These are phyloP conservation scores for Cutaneotrichosporon curvatum DNA, from an alignment of 1,284 basidiomycete genomes.

Conservation along the genomic window DNA sequence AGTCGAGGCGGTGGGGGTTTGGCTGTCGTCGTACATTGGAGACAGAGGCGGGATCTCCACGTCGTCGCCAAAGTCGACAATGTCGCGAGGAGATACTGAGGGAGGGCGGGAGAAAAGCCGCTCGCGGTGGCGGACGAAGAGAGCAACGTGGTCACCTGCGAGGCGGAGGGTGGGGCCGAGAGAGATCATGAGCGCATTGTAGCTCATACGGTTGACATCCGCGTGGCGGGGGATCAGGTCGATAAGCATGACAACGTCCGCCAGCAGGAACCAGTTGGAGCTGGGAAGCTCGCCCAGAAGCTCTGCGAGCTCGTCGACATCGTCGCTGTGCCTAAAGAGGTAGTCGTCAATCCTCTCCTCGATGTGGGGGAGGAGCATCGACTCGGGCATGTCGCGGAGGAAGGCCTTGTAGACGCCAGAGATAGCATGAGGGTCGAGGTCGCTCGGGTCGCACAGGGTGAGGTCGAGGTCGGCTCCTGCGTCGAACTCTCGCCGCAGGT, in stretches of 20 bases:
- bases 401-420: conserved; percentile 59
- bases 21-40: conserved; percentile 11
- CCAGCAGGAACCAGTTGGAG: conserved; percentile 45
- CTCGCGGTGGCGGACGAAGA: conserved; percentile 28
- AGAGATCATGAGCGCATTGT: conserved; percentile 38
- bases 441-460: conserved; percentile 62
- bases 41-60: conserved; percentile 17
- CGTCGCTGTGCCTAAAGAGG: conserved; percentile 3
- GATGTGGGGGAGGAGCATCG: conserved; percentile 64
- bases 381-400: conserved; percentile 59
- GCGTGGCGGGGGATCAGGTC: conserved; percentile 36
- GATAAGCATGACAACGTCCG: conserved; percentile 41
- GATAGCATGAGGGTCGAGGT: conserved; percentile 85
- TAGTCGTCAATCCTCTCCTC: conserved; percentile 62
- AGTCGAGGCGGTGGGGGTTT: background rate
- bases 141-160: conserved; percentile 28
- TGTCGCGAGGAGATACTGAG: conserved; percentile 19
- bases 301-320: conserved; percentile 19
- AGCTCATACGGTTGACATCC: conserved; percentile 39
- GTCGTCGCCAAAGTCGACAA: conserved; percentile 36
- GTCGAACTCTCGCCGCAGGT: conserved; percentile 73
- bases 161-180: conserved; percentile 41
- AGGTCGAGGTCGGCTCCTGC: conserved; percentile 79
- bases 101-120: conserved; percentile 33
- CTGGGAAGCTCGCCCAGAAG: conserved; percentile 33